phyloP scores from a whole-genome alignment of 1,139 yeast genomes.

The Saccharomyces hybrid region DNA sequence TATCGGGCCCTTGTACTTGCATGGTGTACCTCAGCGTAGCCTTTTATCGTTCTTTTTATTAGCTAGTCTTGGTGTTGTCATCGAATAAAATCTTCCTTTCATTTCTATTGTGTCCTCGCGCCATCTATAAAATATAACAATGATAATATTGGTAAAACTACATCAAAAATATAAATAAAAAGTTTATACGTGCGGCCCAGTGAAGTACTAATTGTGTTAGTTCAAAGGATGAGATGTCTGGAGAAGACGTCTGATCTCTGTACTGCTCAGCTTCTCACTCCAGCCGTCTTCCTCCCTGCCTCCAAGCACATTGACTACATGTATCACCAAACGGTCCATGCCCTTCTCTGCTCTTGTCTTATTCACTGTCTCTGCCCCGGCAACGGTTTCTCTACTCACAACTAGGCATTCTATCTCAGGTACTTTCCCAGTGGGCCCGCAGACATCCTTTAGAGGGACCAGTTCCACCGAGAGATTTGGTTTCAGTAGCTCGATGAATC shows the following conservation, averaged over 20 bases:
- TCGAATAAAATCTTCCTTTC: not conserved
- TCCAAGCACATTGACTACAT: conserved; percentile 66
- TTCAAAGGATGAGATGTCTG: not conserved
- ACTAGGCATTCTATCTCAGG: conserved; percentile 70
- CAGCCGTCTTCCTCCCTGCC: conserved; percentile 50
- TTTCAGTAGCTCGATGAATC: conserved; percentile 43
- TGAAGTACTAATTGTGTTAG: not conserved
- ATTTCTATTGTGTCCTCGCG: not conserved
- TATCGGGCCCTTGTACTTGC: not conserved
- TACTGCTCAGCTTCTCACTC: conserved; percentile 78
- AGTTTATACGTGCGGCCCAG: too few relatives aligned
- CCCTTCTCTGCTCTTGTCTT: conserved; percentile 50
- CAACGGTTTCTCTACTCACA: conserved; percentile 68
- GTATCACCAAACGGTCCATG: conserved; percentile 46
- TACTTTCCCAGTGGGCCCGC: conserved; percentile 90
- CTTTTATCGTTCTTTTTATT: not conserved
- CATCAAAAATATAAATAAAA: not conserved
- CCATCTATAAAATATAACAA: not conserved
- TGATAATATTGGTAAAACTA: not conserved
- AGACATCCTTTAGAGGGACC: conserved; percentile 68
- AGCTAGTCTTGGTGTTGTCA: not conserved
- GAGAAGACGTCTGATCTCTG: conserved; percentile 35
- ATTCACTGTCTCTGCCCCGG: conserved; percentile 72
- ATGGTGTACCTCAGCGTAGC: not conserved
- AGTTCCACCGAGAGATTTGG: conserved; percentile 40